These are phyloP conservation scores for Pseudisothecium myosuroides DNA, from an alignment of 225 moss, liverwort and hornwort genomes.

Conservation along the genomic window DNA sequence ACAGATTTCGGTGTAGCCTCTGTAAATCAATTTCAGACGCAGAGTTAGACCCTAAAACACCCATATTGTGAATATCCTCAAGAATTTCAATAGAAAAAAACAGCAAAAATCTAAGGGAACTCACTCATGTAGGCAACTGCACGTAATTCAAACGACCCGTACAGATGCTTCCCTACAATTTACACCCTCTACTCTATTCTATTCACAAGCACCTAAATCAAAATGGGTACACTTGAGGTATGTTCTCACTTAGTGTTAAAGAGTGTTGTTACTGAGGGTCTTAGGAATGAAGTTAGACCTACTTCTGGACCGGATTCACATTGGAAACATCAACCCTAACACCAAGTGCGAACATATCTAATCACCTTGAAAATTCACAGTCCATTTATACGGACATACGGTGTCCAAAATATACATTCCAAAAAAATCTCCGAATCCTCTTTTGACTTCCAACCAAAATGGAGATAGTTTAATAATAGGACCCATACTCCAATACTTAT, in stretches of 20 bases:
- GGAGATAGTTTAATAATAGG: background rate
- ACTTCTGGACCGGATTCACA: too few species aligned
- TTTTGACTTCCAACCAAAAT: background rate
- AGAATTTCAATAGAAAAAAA: background rate
- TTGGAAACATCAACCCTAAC: too few species aligned
- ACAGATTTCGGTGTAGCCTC: conserved; percentile 96
- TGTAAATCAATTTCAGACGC: conserved; percentile 7
- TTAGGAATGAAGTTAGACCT: too few species aligned
- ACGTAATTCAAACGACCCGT: too few species aligned
- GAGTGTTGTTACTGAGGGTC: too few species aligned
- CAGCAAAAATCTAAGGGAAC: background rate
- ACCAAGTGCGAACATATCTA: too few species aligned
- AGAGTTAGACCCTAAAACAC: background rate
- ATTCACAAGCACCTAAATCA: background rate
- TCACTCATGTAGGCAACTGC: background rate
- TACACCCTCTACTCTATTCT: background rate
- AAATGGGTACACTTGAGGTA: background rate
- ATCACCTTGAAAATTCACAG: background rate
- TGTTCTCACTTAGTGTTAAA: too few species aligned
- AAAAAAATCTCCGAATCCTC: background rate
- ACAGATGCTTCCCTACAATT: too few species aligned
- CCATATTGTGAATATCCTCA: background rate
- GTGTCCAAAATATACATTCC: background rate
- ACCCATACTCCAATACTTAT: background rate
- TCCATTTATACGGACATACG: too few species aligned